These are phyloP conservation scores for Phytophthora citrophthora DNA, from an alignment of 352 stramenopile genomes.

Conservation along the genomic window DNA sequence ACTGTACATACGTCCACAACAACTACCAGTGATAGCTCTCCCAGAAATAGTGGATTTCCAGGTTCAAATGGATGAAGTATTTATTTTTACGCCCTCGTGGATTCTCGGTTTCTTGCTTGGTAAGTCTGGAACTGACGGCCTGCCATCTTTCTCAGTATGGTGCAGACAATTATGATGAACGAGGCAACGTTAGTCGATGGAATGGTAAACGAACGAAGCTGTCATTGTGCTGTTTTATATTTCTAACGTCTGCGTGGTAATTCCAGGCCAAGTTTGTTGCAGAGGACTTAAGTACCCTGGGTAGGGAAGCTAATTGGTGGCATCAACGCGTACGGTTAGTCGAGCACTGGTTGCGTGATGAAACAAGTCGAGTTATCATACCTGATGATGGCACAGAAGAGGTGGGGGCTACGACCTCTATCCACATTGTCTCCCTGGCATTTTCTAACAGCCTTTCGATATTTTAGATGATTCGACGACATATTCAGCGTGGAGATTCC, in stretches of 20 bases:
- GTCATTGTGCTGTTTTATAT: background rate
- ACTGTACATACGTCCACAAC: background rate
- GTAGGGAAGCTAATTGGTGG: conserved; percentile 65
- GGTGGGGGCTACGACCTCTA: conserved; percentile 27
- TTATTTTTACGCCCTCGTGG: conserved; percentile 31
- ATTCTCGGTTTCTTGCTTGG: conserved; percentile 4
- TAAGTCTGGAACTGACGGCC: conserved; percentile 8
- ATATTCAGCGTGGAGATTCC: conserved; percentile 76
- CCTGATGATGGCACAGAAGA: conserved; percentile 78
- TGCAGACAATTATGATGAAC: conserved; percentile 62
- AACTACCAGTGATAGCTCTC: conserved; percentile 6
- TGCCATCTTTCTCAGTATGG: conserved; percentile 33
- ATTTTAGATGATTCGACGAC: conserved; percentile 65
- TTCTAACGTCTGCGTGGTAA: background rate
- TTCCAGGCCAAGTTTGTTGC: conserved; percentile 54
- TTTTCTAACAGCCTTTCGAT: conserved; percentile 1
- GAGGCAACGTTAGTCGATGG: conserved; percentile 57
- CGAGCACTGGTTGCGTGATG: conserved; percentile 75
- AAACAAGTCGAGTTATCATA: conserved; percentile 59
- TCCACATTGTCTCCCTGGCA: background rate
- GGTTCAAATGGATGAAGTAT: conserved; percentile 5
- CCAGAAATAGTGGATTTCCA: conserved; percentile 32
- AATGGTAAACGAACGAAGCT: conserved; percentile 43
- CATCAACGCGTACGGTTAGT: conserved; percentile 68
- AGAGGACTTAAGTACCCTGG: conserved; percentile 52